phyloP scores from a whole-genome alignment of 176 grass and related monocot species.

The Triticum aestivum region IWGSC_CS_RefSeq_v2.1 NC_057813.1:389689125-389689624 shows the following conservation, averaged over 20 bases:
- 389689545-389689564: background rate
- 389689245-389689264: background rate
- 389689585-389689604: background rate
- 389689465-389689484: background rate
- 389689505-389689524: background rate
- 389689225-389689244: background rate
- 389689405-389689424: background rate
- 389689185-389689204: background rate
- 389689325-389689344: background rate
- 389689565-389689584: background rate
- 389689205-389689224: conserved; percentile 7
- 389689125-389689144: background rate
- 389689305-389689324: conserved; percentile 14
- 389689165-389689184: conserved; percentile 17
- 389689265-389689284: background rate
- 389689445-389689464: background rate
- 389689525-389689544: background rate
- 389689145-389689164: background rate
- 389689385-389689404: background rate
- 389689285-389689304: conserved; percentile 12
- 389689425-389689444: background rate
- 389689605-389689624: no score
- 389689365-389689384: background rate
- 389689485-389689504: background rate
- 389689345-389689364: background rate